Base-by-base conservation (phyloP, 345 rosid species). In the Rhizophora mangle region DNA sequence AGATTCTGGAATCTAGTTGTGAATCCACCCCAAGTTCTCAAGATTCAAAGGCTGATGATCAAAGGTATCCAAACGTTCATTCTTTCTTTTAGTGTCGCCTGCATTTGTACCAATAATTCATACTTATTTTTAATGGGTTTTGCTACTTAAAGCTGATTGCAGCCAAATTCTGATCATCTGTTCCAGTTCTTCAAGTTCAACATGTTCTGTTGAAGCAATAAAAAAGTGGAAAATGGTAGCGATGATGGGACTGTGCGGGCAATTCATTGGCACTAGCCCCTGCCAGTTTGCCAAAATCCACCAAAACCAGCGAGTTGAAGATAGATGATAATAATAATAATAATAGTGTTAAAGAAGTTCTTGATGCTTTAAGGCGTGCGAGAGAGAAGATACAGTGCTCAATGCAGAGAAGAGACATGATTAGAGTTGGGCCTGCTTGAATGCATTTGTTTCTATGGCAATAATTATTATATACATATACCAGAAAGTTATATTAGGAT, bases 201-300 rank as follows among this genome's bases (percentile, higher is more conserved):
- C 49, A 43, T 19, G 59, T 29, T 58, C 49, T 65, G 16, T 47
- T 18, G 51, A 21, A 21, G 54, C 54, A 20, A 36, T 11, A 22
- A 63, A 22, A 63, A 60, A 37, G 69, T 51, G 64, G 27, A 39
- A 64, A 60, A 20, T 22, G 72, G 18, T 65, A 51, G 67, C 30
- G 73, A 76, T 5, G 34, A 63, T 0, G 75, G 51, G 74, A 67
- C 54, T 39, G 29, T 32, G 82, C 74, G 54, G 84, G 81, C 9
- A 32, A 82, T 70, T 65, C 88, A 24, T 20, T 81, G 78, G 91
- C 91, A 62, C 29, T 85, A 51, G 82, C 81, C 21, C 79, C 82
- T 1, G 71, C 78, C 26, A 63, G 24, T 13, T 37, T 62, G 47
- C 72, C 82, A 19, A 67, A 57, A 61, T 29, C 64, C 26, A 60